Base-by-base conservation (phyloP, 305 asterid genomes). In the Fraxinus angustifolia region DNA sequence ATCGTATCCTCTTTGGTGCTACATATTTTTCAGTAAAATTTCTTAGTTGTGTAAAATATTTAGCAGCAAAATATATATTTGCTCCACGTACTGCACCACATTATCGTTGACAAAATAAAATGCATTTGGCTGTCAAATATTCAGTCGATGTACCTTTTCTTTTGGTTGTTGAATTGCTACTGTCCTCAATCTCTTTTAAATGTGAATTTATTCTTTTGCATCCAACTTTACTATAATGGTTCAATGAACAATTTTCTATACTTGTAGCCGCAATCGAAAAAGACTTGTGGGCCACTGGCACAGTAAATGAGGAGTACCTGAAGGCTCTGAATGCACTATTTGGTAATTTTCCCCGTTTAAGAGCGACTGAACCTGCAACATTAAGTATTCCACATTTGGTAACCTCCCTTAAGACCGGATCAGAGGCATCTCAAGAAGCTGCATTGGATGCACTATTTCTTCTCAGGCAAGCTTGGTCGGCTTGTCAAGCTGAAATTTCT, bases 351-450 rank as follows among this genome's bases (percentile, higher is more conserved):
- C 98, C 99, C 17, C 98, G 99, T 75, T 86, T 96, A 78, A 89
- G 99, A 89, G 99, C 99, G 60, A 90, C 98, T 1, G 99, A 96
- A 84, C 99, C 99, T 77, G 98, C 99, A 77, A 96, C 99, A 1
- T 88, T 93, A 56, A 96, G 99, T 83, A 96, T 96, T 79, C 99
- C 99, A 48, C 98, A 96, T 88, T 88, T 96, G 10, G 99, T 96
- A 60, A 90, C 98, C 10, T 93, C 99, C 85, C 98, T 96, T 7
- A 96, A 96, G 93, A 96, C 97, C 60, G 98, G 97, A 23, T 89
- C 98, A 3, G 99, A 96, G 89, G 98, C 98, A 56, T 91, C 98
- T 78, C 99, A 96, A 91, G 99, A 96, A 90, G 98, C 99, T 82
- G 98, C 99, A 31, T 91, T 96, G 88, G 99, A 96, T 78, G 96